phyloP scores from a whole-genome alignment of 805 yeast species.

The Candida michaelii region DNA sequence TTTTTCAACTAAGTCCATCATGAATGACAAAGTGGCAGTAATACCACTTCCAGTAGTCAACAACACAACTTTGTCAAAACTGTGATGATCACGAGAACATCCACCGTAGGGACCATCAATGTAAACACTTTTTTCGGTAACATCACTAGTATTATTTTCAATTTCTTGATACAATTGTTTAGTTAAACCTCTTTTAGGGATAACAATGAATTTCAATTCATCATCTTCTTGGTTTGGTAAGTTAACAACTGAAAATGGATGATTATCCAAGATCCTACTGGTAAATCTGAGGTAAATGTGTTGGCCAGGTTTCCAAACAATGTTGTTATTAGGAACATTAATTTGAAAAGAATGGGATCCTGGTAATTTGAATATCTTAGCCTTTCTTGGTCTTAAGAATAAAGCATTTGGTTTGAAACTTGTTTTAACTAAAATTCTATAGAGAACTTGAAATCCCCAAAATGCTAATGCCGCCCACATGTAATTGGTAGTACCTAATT shows the following conservation, averaged over 20 bases:
- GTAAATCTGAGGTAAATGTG: constrained; percentile 51
- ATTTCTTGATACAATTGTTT: constrained; percentile 28
- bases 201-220: constrained; percentile 44
- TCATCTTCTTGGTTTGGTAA: constrained; percentile 21
- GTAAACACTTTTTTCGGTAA: constrained; percentile 31
- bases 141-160: constrained; percentile 21
- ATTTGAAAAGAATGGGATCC: constrained; percentile 29
- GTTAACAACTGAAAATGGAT: constrained; percentile 55
- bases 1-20: constrained; percentile 24
- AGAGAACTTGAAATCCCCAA: constrained; percentile 50
- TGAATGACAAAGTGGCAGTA: constrained; percentile 48
- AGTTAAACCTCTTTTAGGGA: constrained; percentile 50
- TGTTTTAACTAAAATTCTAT: constrained; percentile 47
- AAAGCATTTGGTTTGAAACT: constrained; percentile 44
- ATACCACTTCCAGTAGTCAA: constrained; percentile 54
- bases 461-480: constrained; percentile 52
- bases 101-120: constrained; percentile 65
- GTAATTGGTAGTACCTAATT: constrained; percentile 39
- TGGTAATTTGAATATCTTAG: constrained; percentile 25
- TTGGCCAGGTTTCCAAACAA: constrained; percentile 55
- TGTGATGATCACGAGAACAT: constrained; percentile 40
- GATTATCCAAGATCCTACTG: constrained; percentile 47
- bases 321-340: constrained; percentile 31
- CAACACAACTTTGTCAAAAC: constrained; percentile 45
- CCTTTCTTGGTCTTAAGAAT: constrained; percentile 39